phyloP scores from a whole-genome alignment of 129 eudicot species.

The Helianthus tuberosus region DNA sequence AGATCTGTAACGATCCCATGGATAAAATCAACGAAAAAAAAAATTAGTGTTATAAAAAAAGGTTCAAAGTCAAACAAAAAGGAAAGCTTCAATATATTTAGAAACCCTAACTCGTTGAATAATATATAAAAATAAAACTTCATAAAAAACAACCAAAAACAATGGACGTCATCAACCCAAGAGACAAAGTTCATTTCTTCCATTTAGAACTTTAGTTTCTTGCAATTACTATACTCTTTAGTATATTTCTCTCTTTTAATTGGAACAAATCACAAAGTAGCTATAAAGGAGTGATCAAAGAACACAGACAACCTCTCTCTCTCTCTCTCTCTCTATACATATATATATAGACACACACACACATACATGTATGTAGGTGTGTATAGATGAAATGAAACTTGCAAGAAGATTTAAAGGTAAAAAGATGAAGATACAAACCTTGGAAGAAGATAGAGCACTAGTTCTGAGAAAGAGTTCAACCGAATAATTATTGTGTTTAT shows the following conservation, averaged over 20 bases:
- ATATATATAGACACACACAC: too few species aligned
- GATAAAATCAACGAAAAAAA: not conserved
- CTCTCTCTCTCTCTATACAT: too few species aligned
- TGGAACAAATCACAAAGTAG: too few species aligned
- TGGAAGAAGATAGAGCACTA: constrained; percentile 28
- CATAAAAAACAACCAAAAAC: not conserved
- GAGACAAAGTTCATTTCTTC: too few species aligned
- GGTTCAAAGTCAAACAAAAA: not conserved
- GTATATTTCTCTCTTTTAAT: too few species aligned
- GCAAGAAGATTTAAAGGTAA: constrained; percentile 16
- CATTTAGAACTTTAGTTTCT: too few species aligned
- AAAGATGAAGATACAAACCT: constrained; percentile 3
- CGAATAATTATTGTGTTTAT: not conserved
- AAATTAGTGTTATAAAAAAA: not conserved
- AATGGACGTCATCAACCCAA: not conserved
- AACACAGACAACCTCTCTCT: not conserved
- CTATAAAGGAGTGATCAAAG: not conserved
- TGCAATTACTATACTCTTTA: too few species aligned
- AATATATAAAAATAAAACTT: not conserved
- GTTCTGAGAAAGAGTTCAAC: not conserved
- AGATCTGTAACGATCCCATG: too few species aligned
- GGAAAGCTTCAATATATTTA: not conserved
- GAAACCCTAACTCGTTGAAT: constrained; percentile 19
- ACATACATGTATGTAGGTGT: not conserved
- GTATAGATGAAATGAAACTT: not conserved